Percentiles rank a stretch among this genome's conserved stretches.
phyloP scores from a whole-genome alignment of 1,284 basidiomycete species.

The Leccinum colubrinum region DNA sequence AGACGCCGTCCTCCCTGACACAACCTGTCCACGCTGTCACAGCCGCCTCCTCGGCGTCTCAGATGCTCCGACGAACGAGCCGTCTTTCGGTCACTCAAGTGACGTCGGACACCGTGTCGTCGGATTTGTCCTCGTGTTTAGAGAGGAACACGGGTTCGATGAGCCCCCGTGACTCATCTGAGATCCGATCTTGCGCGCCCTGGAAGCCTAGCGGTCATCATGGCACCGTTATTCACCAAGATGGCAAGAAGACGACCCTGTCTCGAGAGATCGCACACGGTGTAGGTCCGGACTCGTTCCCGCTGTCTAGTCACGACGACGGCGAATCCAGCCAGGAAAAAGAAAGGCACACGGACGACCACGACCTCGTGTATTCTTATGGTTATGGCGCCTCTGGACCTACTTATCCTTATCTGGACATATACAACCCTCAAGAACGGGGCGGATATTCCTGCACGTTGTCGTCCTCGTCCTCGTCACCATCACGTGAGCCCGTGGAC shows the following conservation, averaged over 20 bases:
- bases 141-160: slow-evolving; percentile 8
- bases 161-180: slow-evolving; percentile 15
- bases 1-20: slow-evolving; percentile 14
- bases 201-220: slow-evolving; percentile 16
- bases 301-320: slow-evolving; percentile 5
- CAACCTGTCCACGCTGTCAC: slow-evolving; percentile 9
- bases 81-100: slow-evolving; percentile 12
- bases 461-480: background rate
- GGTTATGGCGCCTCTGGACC: slow-evolving; percentile 27
- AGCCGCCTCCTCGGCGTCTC: slow-evolving; percentile 7
- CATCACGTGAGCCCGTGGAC: slow-evolving; percentile 6
- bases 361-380: slow-evolving; percentile 20
- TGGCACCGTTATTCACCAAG: slow-evolving; percentile 11
- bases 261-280: slow-evolving; percentile 15
- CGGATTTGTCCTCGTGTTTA: slow-evolving; percentile 4
- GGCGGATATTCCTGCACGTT: slow-evolving; percentile 1
- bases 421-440: slow-evolving; percentile 25
- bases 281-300: slow-evolving; percentile 3
- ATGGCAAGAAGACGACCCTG: slow-evolving; percentile 6
- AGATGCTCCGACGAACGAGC: slow-evolving; percentile 26
- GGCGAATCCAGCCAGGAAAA: slow-evolving; percentile 18
- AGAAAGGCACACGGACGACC: slow-evolving; percentile 2
- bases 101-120: slow-evolving; percentile 6
- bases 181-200: slow-evolving; percentile 19
- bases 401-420: slow-evolving; percentile 33